Evolutionary conservation across 176 grass and related monocot species (phyloP).

Genomic region (sorghum (Sorghum bicolor)): Sorghum_bicolor_NCBIv3 NC_012875.2:55448501-55449000

Average conservation of each 20-base stretch:
- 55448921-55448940: too few relatives aligned
- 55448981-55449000: neutral
- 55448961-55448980: too few relatives aligned
- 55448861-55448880: neutral
- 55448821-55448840: neutral
- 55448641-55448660: slow-evolving; percentile 36
- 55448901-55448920: too few relatives aligned
- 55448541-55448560: slow-evolving; percentile 19
- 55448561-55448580: neutral
- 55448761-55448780: neutral
- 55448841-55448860: neutral
- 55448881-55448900: neutral
- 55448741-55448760: slow-evolving; percentile 57
- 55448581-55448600: neutral
- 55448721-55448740: slow-evolving; percentile 45
- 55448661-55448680: slow-evolving; percentile 10
- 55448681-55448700: neutral
- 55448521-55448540: slow-evolving; percentile 21
- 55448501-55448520: neutral
- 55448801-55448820: neutral
- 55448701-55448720: slow-evolving; percentile 45
- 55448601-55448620: too few relatives aligned
- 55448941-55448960: too few relatives aligned
- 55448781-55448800: neutral
- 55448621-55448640: neutral